phyloP scores from a whole-genome alignment of 2,329 filamentous ascomycete species.

The Gaeumannomyces tritici region DNA sequence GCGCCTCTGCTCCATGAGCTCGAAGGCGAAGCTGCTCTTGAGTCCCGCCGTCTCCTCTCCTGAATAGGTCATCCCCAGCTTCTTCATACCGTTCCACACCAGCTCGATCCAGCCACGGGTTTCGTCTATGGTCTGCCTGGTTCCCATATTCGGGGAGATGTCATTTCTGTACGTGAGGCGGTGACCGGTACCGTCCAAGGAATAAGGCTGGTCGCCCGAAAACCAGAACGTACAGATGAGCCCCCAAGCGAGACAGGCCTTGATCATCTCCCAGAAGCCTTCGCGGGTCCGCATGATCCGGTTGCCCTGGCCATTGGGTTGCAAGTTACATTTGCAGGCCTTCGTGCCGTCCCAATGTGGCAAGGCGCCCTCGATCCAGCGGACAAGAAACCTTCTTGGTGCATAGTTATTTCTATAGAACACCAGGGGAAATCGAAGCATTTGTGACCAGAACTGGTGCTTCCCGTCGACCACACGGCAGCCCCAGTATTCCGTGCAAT shows the following conservation, averaged over 20 bases:
- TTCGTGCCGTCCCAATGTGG: neutral
- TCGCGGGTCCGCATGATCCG: neutral
- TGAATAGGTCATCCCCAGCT: no score
- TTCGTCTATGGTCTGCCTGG: no score
- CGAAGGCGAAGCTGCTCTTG: no score
- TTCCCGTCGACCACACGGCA: neutral
- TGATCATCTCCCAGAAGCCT: neutral
- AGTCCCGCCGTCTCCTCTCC: no score
- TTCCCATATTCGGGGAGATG: no score
- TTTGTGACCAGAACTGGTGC: neutral
- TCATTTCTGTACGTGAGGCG: no score
- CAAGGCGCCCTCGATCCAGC: neutral
- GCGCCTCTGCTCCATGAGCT: no score
- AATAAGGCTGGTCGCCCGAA: no score
- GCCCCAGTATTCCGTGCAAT: neutral
- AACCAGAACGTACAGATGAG: neutral
- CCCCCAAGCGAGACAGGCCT: neutral
- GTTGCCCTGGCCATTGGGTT: neutral
- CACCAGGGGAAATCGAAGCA: neutral
- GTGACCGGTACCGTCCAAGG: no score
- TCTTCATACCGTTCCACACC: no score
- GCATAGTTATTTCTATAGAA: neutral
- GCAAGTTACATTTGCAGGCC: neutral
- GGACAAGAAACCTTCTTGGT: neutral
- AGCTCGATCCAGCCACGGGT: no score